These are phyloP conservation scores for Pleurotus cornucopiae DNA, from an alignment of 768 basidiomycete genomes.

Conservation along the genomic window DNA sequence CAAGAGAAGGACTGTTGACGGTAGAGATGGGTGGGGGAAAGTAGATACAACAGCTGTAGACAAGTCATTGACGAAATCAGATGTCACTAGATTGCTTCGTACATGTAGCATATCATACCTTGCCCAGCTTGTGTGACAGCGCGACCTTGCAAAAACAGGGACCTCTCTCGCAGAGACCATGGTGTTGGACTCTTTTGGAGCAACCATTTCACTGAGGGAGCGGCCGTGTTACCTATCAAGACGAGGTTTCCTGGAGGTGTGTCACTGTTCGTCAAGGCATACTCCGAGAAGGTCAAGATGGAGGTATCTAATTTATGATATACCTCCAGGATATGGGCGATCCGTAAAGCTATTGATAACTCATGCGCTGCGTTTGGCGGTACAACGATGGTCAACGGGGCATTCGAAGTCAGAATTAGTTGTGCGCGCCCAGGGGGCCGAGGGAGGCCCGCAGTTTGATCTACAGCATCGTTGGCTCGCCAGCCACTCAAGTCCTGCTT, in stretches of 20 bases:
- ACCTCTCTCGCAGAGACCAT: conserved; percentile 22
- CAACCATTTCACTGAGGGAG: conserved; percentile 26
- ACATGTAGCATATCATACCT: conserved; percentile 18
- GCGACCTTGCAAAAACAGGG: conserved; percentile 22
- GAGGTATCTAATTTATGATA: conserved; percentile 71
- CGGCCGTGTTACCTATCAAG: conserved; percentile 43
- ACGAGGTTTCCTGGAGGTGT: conserved; percentile 50
- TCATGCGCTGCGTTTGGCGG: conserved; percentile 29
- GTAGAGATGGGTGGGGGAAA: conserved; percentile 53
- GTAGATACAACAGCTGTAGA: conserved; percentile 53
- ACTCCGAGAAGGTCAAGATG: conserved; percentile 43
- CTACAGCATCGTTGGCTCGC: conserved; percentile 3
- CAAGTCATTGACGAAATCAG: neutral
- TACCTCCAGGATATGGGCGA: conserved; percentile 62
- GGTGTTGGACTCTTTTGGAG: conserved; percentile 29
- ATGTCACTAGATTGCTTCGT: neutral
- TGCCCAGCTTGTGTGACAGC: conserved; percentile 22
- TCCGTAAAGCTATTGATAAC: conserved; percentile 53
- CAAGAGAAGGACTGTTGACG: conserved; percentile 48
- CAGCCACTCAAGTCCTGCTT: conserved; percentile 12
- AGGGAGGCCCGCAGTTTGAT: neutral
- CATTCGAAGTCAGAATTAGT: conserved; percentile 51
- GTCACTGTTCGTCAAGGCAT: conserved; percentile 20
- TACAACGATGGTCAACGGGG: conserved; percentile 55
- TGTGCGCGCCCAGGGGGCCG: conserved; percentile 58